These are phyloP conservation scores for Trapa incisa DNA, from an alignment of 345 rosid genomes.

Conservation along the genomic window DNA sequence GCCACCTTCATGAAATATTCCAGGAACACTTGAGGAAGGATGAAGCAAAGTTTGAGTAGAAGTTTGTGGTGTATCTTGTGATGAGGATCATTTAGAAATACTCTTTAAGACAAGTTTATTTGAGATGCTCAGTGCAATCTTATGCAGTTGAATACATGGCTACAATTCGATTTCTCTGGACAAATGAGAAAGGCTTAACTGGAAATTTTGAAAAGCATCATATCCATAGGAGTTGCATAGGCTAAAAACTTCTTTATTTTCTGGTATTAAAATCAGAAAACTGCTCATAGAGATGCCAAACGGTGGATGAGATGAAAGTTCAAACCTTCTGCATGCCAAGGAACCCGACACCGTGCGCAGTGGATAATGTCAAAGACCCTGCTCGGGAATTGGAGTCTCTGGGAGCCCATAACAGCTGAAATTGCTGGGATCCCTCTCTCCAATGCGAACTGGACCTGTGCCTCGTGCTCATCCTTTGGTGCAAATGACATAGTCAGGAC, in stretches of 20 bases:
- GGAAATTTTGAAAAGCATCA: too few species aligned
- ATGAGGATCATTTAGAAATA: too few species aligned
- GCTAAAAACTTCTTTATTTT: neutral
- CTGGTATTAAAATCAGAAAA: neutral
- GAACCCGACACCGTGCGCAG: slow-evolving; percentile 93
- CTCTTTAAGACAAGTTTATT: too few species aligned
- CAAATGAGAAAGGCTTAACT: too few species aligned
- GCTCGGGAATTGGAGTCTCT: slow-evolving; percentile 73
- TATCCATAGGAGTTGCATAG: neutral
- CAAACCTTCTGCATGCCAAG: slow-evolving; percentile 78
- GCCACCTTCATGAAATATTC: slow-evolving; percentile 30
- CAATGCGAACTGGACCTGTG: slow-evolving; percentile 93
- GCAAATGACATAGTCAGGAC: slow-evolving; percentile 91
- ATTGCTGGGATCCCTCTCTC: slow-evolving; percentile 95
- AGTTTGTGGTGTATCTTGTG: too few species aligned
- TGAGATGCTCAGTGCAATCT: too few species aligned
- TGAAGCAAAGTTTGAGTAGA: neutral
- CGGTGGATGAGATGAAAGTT: neutral
- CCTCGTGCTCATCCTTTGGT: slow-evolving; percentile 94
- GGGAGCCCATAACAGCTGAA: slow-evolving; percentile 94
- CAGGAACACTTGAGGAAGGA: too few species aligned
- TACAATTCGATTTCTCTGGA: too few species aligned
- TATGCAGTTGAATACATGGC: too few species aligned
- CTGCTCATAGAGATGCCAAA: neutral
- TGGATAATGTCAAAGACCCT: slow-evolving; percentile 80